Conservation (phyloP, 164 flowering plant species). For the Piper betle region DNA sequence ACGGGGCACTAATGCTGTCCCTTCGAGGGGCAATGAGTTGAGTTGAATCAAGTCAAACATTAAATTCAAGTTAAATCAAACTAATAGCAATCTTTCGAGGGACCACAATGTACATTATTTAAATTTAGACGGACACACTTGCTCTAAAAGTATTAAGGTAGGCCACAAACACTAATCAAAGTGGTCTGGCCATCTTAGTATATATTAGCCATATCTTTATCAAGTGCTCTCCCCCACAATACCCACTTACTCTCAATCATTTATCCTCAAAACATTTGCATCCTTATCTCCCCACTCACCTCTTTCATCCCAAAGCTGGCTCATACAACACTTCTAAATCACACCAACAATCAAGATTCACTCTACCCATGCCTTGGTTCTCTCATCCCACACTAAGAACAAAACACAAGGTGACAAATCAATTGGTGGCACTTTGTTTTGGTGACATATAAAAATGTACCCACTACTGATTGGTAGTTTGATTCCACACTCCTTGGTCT, state of each 20-base stretch:
- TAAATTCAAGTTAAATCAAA: no score
- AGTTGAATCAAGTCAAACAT: no score
- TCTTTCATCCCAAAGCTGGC: background rate
- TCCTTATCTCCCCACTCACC: background rate
- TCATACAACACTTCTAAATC: background rate
- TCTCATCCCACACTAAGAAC: background rate
- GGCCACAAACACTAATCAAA: constrained; percentile 1
- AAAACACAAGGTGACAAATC: background rate
- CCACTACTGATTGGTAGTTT: background rate
- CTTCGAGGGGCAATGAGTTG: no score
- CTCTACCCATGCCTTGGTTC: background rate
- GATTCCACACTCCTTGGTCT: background rate
- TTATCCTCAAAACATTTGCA: background rate
- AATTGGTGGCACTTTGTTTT: background rate
- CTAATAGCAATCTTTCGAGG: no score
- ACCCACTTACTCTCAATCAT: background rate
- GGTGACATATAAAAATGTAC: background rate
- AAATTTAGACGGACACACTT: background rate
- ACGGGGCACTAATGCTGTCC: no score
- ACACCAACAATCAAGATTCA: background rate
- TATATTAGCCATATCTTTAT: background rate
- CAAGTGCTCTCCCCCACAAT: constrained; percentile 2
- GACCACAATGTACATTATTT: no score
- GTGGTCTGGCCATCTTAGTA: background rate
- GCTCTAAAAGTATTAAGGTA: constrained; percentile 1